Evolutionary conservation across 129 eudicot species (phyloP), one percentile per base, ranked within the genome.

Genomic region (Dittrichia graveolens): DNA sequence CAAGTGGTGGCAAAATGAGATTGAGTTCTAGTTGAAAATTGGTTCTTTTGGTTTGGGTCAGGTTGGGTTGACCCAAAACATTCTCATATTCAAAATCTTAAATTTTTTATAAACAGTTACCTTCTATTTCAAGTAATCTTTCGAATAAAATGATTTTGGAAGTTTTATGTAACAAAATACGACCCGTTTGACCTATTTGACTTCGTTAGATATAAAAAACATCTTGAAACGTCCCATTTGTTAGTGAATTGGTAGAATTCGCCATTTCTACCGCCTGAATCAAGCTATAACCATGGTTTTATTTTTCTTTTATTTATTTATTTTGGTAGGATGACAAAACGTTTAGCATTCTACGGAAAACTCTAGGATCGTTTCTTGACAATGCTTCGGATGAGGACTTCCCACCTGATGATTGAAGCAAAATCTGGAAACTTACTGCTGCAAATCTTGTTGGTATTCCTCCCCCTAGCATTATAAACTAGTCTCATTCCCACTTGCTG

Each of bases 341-440:
- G 48, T 92, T 92, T 84, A 89, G 92, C 95, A 72, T 92, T 16
- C 63, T 89, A 75, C 85, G 92, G 73, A 92, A 92, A 64, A 84
- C 95, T 42, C 77, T 89, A 57, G 98, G 96, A 48, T 87, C 96
- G 41, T 83, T 92, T 69, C 86, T 89, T 66, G 95, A 88, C 58
- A 83, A 80, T 78, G 92, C 85, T 19, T 92, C 98, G 69, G 98
- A 92, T 70, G 98, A 92, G 49, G 98, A 92, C 78, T 83, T 81
- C 75, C 95, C 84, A 34, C 83, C 82, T 70, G 96, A 92, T 43
- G 95, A 87, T 58, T 92, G 82, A 85, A 59, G 62, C 31, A 13
- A 31, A 68, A 67, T 46, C 73, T 61, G 55, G 50, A 74, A 15
- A 71, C 44, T 19, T 10, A 10, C 16, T 31, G 19, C 60, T 50